phyloP scores from a whole-genome alignment of 2,329 filamentous ascomycete genomes.

The Ustulina deusta region DNA sequence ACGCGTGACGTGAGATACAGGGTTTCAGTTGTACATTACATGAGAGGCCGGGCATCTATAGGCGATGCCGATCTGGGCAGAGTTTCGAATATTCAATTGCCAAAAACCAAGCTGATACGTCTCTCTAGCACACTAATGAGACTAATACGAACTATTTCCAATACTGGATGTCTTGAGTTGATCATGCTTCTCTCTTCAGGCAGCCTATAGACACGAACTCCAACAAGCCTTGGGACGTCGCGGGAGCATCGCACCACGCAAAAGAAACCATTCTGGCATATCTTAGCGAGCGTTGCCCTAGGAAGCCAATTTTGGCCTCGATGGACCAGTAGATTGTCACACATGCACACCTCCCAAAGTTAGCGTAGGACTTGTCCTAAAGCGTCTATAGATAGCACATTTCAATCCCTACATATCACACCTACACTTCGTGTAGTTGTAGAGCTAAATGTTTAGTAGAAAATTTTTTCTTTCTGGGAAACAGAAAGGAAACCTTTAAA shows the following conservation, averaged over 20 bases:
- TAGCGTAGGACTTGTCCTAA: not conserved
- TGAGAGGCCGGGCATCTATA: not conserved
- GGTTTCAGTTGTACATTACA: not conserved
- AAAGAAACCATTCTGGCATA: conserved; percentile 9
- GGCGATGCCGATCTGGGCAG: conserved; percentile 2
- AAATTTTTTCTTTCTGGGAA: not conserved
- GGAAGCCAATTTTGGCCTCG: not conserved
- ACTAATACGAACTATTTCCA: conserved; percentile 14
- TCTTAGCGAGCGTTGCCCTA: not conserved
- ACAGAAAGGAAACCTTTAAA: not conserved
- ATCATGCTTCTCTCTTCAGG: not conserved
- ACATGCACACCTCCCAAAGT: not conserved
- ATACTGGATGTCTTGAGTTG: conserved; percentile 2
- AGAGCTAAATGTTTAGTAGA: not conserved
- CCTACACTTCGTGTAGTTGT: not conserved
- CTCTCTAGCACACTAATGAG: not conserved
- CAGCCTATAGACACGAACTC: not conserved
- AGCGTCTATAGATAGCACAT: not conserved
- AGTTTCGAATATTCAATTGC: not conserved
- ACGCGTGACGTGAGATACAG: conserved; percentile 8
- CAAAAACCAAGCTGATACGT: conserved; percentile 16
- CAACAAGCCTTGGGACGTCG: not conserved
- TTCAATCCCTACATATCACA: conserved; percentile 1
- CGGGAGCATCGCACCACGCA: not conserved
- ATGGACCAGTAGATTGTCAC: not conserved